phyloP scores from a whole-genome alignment of 805 yeast genomes.

The Starmerella asiatica region DNA sequence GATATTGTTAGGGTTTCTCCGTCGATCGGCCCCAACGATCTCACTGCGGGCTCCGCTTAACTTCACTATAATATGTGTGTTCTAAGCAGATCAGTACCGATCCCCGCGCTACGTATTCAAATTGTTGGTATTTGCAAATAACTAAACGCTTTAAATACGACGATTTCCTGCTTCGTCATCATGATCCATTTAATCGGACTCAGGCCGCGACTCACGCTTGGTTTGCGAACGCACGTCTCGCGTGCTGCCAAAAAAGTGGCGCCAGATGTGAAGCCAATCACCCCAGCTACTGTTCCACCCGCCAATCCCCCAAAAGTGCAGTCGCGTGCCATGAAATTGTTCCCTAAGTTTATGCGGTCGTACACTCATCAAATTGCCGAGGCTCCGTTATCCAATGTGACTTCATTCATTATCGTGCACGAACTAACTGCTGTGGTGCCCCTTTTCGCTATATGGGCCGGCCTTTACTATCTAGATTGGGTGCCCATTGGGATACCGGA shows the following conservation, averaged over 20 bases:
- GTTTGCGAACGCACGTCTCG: slow-evolving; percentile 15
- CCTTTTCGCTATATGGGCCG: slow-evolving; percentile 52
- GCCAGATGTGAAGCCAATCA: slow-evolving; percentile 2
- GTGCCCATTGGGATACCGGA: slow-evolving; percentile 44
- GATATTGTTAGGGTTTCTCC: slow-evolving; percentile 14
- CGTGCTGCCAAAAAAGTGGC: slow-evolving; percentile 22
- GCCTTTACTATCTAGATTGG: slow-evolving; percentile 42
- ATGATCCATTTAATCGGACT: background rate
- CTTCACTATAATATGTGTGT: no score
- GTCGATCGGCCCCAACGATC: background rate
- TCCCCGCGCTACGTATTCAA: no score
- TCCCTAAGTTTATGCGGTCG: slow-evolving; percentile 40
- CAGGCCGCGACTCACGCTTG: background rate
- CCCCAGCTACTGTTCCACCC: background rate
- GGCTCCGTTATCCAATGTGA: slow-evolving; percentile 48
- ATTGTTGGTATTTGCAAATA: no score
- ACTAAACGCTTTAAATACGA: no score
- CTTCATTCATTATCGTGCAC: slow-evolving; percentile 55
- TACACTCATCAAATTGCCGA: slow-evolving; percentile 38
- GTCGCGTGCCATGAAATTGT: slow-evolving; percentile 18
- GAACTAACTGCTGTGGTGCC: slow-evolving; percentile 67
- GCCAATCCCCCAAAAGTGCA: background rate
- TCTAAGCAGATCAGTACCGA: no score
- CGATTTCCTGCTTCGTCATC: background rate
- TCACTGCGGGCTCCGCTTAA: no score